Percentiles rank a stretch among this genome's conserved stretches.
These are phyloP conservation scores for Didymella exigua DNA, from an alignment of 2,329 filamentous ascomycete genomes.

Conservation along the genomic window DNA sequence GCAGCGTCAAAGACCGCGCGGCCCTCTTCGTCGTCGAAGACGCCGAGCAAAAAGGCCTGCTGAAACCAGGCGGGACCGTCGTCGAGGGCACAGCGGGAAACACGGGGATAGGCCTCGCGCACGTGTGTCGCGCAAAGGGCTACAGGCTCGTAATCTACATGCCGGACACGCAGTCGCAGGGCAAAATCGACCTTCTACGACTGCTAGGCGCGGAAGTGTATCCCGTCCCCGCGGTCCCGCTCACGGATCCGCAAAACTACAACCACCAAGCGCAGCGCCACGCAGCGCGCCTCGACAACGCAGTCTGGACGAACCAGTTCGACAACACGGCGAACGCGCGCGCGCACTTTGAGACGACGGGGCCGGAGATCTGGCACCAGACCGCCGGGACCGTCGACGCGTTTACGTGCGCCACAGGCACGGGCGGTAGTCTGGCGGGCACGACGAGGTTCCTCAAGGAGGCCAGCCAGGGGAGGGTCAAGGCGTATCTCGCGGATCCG, in stretches of 20 bases:
- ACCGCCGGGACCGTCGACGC: conserved; percentile 85
- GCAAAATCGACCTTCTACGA: conserved; percentile 92
- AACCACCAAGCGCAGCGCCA: conserved; percentile 94
- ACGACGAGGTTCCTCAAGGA: conserved; percentile 89
- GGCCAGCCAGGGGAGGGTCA: conserved; percentile 75
- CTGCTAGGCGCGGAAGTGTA: conserved; percentile 93
- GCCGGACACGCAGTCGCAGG: conserved; percentile 97
- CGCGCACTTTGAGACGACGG: conserved; percentile 95
- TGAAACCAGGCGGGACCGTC: conserved; percentile 87
- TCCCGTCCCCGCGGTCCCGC: conserved; percentile 92
- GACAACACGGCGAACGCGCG: conserved; percentile 93
- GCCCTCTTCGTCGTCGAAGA: conserved; percentile 93
- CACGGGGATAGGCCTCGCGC: conserved; percentile 95
- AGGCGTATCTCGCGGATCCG: conserved; percentile 89
- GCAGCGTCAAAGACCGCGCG: conserved; percentile 93
- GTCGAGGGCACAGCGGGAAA: conserved; percentile 97
- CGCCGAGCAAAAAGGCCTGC: conserved; percentile 84
- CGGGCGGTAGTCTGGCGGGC: conserved; percentile 88
- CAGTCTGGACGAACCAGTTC: conserved; percentile 99
- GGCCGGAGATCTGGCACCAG: conserved; percentile 96
- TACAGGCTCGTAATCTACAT: conserved; percentile 99
- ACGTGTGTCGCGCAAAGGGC: conserved; percentile 89
- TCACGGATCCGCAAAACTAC: conserved; percentile 95
- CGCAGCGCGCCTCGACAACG: conserved; percentile 83
- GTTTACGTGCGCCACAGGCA: conserved; percentile 94